Base-by-base conservation (phyloP, 345 rosid genomes). In the Boechera retrofracta region DNA sequence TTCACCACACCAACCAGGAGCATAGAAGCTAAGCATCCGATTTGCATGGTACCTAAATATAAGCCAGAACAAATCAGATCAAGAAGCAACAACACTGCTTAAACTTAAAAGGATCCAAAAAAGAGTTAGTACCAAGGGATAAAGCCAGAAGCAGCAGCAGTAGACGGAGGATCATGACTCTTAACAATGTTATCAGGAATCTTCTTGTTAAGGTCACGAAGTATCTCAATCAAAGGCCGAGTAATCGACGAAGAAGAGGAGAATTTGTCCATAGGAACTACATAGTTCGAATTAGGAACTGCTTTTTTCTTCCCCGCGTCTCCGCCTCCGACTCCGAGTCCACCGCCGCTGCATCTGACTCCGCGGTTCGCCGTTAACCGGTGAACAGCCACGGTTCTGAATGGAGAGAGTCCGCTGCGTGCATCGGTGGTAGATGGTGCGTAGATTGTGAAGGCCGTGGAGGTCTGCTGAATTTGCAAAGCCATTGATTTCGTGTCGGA, bases 1-100 rank as follows among this genome's bases (percentile, higher is more conserved):
- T 81, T 95, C 99, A 69, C 98, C 99, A 58, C 99, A 92, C 99
- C 98, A 95, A 75, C 98, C 98, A 31, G 98, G 97, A 31, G 98
- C 98, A 64, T 86, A 90, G 88, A 94, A 94, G 89, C 98, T 94
- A 69, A 94, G 66, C 98, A 94, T 94, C 70, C 97, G 91, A 77
- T 94, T 94, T 70, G 98, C 98, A 70, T 94, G 97, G 81, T 78
- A 92, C 99, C 99, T 94, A 24, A 38, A 24, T 28, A 6, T 65
- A 15, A 60, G 67, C 54, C 3, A 29, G 48, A 26, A 2, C 32
- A 52, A 47, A 11, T 61, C 66, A 74, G 24, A 79, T 69, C 70
- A 47, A 79, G 10, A 74, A 39, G 6, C 54, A 62, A 41, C 45
- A 47, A 47, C 16, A 15, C n/a, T 21, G 1, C 24, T 21, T 21